Evolutionary conservation across 2,329 filamentous ascomycete species (phyloP).

Genomic region (Fusarium longipes): DNA sequence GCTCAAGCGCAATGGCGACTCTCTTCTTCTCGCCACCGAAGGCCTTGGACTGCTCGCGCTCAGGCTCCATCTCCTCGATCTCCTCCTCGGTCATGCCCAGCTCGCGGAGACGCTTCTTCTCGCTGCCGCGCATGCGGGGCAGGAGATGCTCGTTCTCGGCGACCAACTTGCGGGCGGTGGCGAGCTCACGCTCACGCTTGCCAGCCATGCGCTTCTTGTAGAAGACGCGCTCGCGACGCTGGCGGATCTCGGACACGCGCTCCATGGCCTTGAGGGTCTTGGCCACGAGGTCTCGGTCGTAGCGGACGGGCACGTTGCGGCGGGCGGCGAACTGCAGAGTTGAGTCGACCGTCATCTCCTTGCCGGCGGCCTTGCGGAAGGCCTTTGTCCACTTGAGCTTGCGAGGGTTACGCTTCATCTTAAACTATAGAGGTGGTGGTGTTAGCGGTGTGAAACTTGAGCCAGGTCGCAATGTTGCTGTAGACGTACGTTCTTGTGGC

Average conservation of each 20-base stretch:
- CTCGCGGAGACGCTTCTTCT: slow-evolving; percentile 69
- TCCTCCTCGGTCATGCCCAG: slow-evolving; percentile 62
- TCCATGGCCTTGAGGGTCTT: slow-evolving; percentile 94
- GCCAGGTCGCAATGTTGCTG: neutral
- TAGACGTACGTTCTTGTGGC: slow-evolving; percentile 66
- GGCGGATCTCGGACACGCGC: slow-evolving; percentile 85
- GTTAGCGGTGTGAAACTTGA: slow-evolving; percentile 18
- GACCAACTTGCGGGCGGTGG: slow-evolving; percentile 86
- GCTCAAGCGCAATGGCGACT: slow-evolving; percentile 50
- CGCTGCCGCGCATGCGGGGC: slow-evolving; percentile 74
- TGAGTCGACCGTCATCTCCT: slow-evolving; percentile 91
- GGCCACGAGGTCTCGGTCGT: slow-evolving; percentile 90
- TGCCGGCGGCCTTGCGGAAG: slow-evolving; percentile 83
- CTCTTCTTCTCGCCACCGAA: slow-evolving; percentile 58
- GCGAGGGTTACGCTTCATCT: slow-evolving; percentile 97
- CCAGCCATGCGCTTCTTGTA: slow-evolving; percentile 94
- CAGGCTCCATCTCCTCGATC: slow-evolving; percentile 58
- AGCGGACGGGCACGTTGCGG: slow-evolving; percentile 93
- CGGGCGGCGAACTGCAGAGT: slow-evolving; percentile 92
- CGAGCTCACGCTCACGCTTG: slow-evolving; percentile 84
- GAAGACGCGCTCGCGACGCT: slow-evolving; percentile 86
- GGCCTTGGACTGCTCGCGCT: slow-evolving; percentile 52
- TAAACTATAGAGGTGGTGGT: slow-evolving; percentile 67
- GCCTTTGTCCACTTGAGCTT: slow-evolving; percentile 98
- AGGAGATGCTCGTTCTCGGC: slow-evolving; percentile 93